Evolutionary conservation across 768 basidiomycete species (phyloP).

Genomic region (Termitomyces sp.): DNA sequence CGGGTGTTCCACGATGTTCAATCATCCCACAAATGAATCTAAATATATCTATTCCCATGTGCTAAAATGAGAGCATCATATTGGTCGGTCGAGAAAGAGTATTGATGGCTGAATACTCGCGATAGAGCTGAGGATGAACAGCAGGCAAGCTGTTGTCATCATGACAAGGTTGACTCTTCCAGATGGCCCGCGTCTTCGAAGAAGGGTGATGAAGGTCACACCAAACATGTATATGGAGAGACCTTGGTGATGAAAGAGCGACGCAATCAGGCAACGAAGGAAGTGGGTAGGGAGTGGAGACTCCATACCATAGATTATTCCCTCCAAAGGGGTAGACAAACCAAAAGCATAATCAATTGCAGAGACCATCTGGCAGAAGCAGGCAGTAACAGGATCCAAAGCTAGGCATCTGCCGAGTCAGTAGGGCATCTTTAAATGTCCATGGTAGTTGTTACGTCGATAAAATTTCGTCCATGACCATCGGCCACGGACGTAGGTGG

Average conservation of each 20-base stretch:
- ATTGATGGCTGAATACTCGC: neutral
- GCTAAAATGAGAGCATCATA: neutral
- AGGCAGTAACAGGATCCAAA: neutral
- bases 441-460: no score
- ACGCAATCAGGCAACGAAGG: neutral
- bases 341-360: neutral
- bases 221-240: neutral
- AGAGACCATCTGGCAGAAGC: neutral
- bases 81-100: neutral
- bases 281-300: neutral
- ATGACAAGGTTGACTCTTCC: neutral
- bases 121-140: neutral
- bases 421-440: neutral
- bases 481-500: no score
- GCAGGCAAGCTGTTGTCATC: neutral
- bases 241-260: neutral
- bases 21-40: neutral
- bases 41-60: constrained; percentile 2
- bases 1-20: neutral
- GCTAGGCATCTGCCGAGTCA: neutral
- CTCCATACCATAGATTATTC: neutral
- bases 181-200: neutral
- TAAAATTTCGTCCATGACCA: no score
- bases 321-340: neutral
- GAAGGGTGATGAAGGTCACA: neutral